phyloP scores from a whole-genome alignment of 192 early-diverging fungal species.

The Coemansia sp. region DNA sequence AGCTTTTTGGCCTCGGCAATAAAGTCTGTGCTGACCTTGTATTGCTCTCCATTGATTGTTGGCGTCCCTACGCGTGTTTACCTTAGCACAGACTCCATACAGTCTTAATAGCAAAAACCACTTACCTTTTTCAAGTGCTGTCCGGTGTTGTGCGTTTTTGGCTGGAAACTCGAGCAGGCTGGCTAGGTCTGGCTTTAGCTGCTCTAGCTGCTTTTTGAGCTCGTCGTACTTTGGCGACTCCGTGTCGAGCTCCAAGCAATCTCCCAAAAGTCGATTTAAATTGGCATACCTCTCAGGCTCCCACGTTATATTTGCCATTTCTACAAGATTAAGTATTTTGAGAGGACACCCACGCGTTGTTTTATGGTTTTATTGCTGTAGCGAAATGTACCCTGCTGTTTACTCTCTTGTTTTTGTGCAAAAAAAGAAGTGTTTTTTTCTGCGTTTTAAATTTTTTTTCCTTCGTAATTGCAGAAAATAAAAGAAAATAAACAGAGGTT shows the following conservation, averaged over 20 bases:
- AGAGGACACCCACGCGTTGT: neutral
- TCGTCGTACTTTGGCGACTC: conserved; percentile 41
- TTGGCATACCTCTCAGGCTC: conserved; percentile 48
- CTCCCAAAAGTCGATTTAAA: conserved; percentile 41
- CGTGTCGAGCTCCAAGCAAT: conserved; percentile 26
- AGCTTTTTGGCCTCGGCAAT: conserved; percentile 62
- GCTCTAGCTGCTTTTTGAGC: conserved; percentile 39
- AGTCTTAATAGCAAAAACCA: neutral
- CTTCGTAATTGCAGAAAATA: neutral
- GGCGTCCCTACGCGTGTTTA: conserved; percentile 23
- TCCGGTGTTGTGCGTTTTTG: conserved; percentile 41
- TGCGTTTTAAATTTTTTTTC: conserved; percentile 4
- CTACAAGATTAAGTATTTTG: conserved; percentile 5
- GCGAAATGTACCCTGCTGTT: conserved; percentile 4
- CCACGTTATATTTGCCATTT: conserved; percentile 51
- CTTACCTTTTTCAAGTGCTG: conserved; percentile 44
- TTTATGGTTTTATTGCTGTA: neutral
- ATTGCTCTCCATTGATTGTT: conserved; percentile 58
- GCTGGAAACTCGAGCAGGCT: conserved; percentile 37
- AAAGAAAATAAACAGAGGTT: conserved; percentile 8
- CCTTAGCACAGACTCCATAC: neutral
- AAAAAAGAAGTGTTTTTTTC: neutral
- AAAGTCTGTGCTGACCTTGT: conserved; percentile 71
- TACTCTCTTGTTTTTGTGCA: neutral
- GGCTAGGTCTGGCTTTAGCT: conserved; percentile 43